Evolutionary conservation across 345 rosid species (phyloP), one percentile per base, ranked within the genome.

Genomic region (Boechera divaricarpa): DNA sequence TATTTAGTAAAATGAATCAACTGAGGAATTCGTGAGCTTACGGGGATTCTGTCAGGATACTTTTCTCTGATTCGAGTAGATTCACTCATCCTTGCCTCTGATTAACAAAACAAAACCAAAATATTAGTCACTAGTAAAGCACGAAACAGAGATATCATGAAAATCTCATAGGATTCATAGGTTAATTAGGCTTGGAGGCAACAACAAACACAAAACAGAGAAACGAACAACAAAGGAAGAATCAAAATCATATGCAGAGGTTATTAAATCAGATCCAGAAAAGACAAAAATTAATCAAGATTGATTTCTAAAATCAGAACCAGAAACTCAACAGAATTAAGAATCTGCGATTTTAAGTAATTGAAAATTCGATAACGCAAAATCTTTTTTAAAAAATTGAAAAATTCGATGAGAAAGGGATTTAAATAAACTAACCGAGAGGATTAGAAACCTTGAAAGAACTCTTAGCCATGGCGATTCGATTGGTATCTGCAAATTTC

Each of bases 41-140:
- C 98, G 0, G 99, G 98, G 58, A 95, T 81, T 86, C 99, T 88
- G 42, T 95, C 99, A 9, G 96, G 91, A 77, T 92, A 92, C 75
- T 90, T 95, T 82, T 88, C 91, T 74, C 93, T 87, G 75, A 92
- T 89, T 59, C 97, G 93, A 39, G 84, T 15, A 63, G 97, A 86
- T 85, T 95, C 99, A 28, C 87, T 87, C 72, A 82, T 87, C 80
- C 99, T 89, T 84, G 87, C 85, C 85, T 95, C 99, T 96, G 88
- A 28, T 57, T 24, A 52, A 58, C 67, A 62, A 44, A 55, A 7
- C 1, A 39, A 21, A 64, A 73, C 44, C 48, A 59, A 49, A 21
- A 65, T 7, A 28, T 63, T 32, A 35, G 18, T 52, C 64, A 70
- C 49, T 12, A 47, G 38, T 44, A 16, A 45, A 63, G 3, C 4